Base-by-base conservation (phyloP, 2,329 filamentous ascomycete genomes). In the Monosporascus sp. region DNA sequence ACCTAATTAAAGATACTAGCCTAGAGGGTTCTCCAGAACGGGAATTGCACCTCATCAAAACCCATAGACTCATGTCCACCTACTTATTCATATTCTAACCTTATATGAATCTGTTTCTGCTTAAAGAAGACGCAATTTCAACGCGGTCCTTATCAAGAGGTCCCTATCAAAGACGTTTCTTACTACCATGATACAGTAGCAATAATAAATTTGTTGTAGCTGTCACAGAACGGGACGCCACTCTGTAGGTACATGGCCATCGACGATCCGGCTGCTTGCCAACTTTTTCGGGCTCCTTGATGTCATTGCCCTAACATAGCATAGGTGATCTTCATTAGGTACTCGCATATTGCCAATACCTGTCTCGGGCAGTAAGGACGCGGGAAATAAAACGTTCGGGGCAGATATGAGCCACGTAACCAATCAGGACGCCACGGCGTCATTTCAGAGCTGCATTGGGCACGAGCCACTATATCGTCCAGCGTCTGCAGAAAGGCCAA, bases 361-460 rank as follows among this genome's bases (percentile, higher is more conserved):
- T 1, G 31, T 48, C 9, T 31, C 14, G 14, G 8, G 20, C 27
- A 31, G n/a, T 35, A n/a, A 38, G 20, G 26, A 27, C 16, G 9
- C 17, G 6, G 7, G 35, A 35, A 19, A 20, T 19, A 20, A 20
- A 43, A 20, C 8, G 47, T 49, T 43, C 19, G 11, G 22, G 9
- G 40, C 31, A 51, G 52, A 53, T 38, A 51, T 53, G 24, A 22
- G 44, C 50, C 48, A 48, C 52, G 50, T 40, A 43, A 52, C 58
- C 56, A 58, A 60, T 58, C 50, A 56, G 22, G 37, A 7, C 27
- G 20, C 35, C 22, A 5, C 20, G 27, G 50, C 35, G 35, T 54
- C 52, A 53, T 48, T 48, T 52, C 51, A 48, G 53, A 55, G 48
- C 44, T 44, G 35, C 51, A 35, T 44, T 35, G 22, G 49, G 51